Conservation (phyloP, 306 rosid genomes). For the Prunus mume region DNA sequence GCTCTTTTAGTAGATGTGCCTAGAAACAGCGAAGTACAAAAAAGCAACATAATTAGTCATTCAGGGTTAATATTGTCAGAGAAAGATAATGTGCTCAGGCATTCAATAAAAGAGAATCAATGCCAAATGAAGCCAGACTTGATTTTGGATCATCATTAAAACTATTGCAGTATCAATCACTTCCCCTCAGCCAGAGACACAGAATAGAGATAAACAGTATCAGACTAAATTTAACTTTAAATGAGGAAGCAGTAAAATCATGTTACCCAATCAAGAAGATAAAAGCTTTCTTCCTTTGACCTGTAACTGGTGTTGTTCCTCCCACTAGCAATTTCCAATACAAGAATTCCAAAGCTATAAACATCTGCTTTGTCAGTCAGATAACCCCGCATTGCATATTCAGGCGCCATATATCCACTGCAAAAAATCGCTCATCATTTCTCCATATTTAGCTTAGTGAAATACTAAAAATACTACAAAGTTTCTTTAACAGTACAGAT, state of each 20-base stretch:
- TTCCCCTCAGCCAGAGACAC: no score
- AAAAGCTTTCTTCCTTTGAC: slow-evolving; percentile 2
- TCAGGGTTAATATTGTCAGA: not conserved
- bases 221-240: not conserved
- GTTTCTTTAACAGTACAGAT: not conserved
- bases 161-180: not conserved
- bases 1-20: slow-evolving; percentile 31
- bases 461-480: not conserved
- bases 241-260: not conserved
- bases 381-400: slow-evolving; percentile 31
- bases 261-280: slow-evolving; percentile 37
- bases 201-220: not conserved
- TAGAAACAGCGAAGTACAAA: not conserved
- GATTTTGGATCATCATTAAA: not conserved
- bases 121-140: not conserved
- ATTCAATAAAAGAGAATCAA: no score
- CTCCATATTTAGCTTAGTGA: not conserved
- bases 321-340: slow-evolving; percentile 28
- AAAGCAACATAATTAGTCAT: not conserved
- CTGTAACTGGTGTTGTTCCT: slow-evolving; percentile 16
- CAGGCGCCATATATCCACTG: slow-evolving; percentile 41
- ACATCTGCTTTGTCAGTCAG: slow-evolving; percentile 38
- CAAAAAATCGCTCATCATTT: not conserved
- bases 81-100: not conserved
- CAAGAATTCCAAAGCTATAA: slow-evolving; percentile 31